Conservation (phyloP, 73 alveolate species). For the Paramecium sexaurelia region DNA sequence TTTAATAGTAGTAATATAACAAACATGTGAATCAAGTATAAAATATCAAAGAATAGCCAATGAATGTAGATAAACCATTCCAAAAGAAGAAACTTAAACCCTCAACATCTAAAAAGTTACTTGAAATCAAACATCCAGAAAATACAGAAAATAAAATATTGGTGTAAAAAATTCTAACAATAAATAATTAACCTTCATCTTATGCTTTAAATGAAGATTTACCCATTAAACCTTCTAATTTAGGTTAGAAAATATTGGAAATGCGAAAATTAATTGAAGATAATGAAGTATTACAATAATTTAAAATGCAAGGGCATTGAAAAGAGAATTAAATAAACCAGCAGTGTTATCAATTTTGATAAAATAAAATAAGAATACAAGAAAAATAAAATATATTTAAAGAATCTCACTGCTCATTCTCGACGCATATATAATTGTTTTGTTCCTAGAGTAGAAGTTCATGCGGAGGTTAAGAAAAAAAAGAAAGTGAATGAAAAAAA, state of each 20-base stretch:
- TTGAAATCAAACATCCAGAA: constrained; percentile 38
- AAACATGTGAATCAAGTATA: constrained; percentile 9
- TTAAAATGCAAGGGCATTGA: constrained; percentile 3
- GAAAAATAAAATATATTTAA: constrained; percentile 25
- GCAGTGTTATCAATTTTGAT: constrained; percentile 26
- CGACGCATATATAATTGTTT: constrained; percentile 48
- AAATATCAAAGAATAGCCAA: neutral
- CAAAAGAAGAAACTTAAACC: constrained; percentile 1
- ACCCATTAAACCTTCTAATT: constrained; percentile 26
- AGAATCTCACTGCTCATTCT: neutral
- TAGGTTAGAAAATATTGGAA: constrained; percentile 49
- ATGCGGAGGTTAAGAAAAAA: neutral
- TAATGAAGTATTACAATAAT: constrained; percentile 35
- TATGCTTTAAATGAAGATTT: neutral
- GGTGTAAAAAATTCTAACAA: neutral
- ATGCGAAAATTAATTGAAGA: constrained; percentile 55
- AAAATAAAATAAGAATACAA: constrained; percentile 47
- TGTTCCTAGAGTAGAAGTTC: neutral
- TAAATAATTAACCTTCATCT: neutral
- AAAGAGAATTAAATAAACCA: neutral
- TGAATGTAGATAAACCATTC: constrained; percentile 38
- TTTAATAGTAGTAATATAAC: constrained; percentile 3
- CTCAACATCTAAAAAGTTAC: neutral
- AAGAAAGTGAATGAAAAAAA: neutral
- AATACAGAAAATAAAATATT: neutral